phyloP scores from a whole-genome alignment of 176 grass and related monocot species.

The Triticum timopheevii region DNA sequence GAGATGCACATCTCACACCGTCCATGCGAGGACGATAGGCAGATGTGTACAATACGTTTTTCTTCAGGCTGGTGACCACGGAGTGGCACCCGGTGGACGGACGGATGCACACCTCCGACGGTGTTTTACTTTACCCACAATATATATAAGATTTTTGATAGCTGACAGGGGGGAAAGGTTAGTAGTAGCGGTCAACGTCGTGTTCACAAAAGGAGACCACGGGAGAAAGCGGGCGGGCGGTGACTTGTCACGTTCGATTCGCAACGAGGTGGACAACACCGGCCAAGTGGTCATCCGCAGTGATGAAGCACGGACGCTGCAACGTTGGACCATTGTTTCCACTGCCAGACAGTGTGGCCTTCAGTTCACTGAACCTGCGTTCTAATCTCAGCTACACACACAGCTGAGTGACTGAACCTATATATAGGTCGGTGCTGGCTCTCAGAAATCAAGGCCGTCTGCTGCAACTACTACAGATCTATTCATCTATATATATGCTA shows the following conservation, averaged over 20 bases:
- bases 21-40: neutral
- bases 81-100: no score
- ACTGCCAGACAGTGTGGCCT: neutral
- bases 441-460: no score
- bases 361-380: neutral
- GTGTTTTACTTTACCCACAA: no score
- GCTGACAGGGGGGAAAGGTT: neutral
- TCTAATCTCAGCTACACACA: neutral
- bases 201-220: neutral
- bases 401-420: neutral
- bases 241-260: neutral
- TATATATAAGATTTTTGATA: neutral
- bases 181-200: neutral
- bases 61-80: neutral
- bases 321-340: neutral
- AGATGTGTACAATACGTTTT: neutral
- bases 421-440: neutral
- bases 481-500: no score
- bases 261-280: neutral
- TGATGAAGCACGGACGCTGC: neutral
- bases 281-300: neutral
- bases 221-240: neutral
- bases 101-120: no score
- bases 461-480: no score
- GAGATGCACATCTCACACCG: neutral